Percentiles rank a stretch among this genome's conserved stretches.
phyloP scores from a whole-genome alignment of 2,329 filamentous ascomycete genomes.

The Nothophoma quercina region DNA sequence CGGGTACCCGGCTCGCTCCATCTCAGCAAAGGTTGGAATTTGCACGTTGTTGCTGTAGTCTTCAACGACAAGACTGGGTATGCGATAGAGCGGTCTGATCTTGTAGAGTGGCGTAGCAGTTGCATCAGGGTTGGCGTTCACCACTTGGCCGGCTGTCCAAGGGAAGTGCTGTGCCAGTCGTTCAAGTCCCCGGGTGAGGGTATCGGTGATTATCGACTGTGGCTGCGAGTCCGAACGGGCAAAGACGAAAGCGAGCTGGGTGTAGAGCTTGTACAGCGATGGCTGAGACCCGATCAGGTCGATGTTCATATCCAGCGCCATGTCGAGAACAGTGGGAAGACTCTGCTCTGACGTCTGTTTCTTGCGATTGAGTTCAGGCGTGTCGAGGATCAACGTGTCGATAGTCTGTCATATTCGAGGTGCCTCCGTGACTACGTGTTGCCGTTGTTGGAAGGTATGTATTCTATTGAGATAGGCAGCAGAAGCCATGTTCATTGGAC shows the following conservation, averaged over 20 bases:
- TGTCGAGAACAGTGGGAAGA: not conserved
- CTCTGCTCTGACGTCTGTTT: not conserved
- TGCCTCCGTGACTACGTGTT: no score
- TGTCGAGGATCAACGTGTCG: not conserved
- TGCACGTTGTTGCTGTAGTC: not conserved
- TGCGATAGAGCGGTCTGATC: not conserved
- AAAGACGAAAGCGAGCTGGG: constrained; percentile 55
- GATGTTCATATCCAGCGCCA: constrained; percentile 35
- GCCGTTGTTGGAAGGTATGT: no score
- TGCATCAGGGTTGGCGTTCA: constrained; percentile 42
- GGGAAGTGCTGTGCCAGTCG: constrained; percentile 53
- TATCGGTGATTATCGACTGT: constrained; percentile 17
- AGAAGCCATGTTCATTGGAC: no score
- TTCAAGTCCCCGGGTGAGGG: constrained; percentile 17
- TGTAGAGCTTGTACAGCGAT: constrained; percentile 55
- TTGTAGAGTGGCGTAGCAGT: constrained; percentile 36
- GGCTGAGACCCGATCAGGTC: constrained; percentile 56
- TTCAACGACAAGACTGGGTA: not conserved
- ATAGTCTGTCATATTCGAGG: not conserved
- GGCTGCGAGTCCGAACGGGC: constrained; percentile 28
- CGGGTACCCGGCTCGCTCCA: constrained; percentile 54
- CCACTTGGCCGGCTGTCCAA: constrained; percentile 55
- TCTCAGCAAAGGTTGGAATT: constrained; percentile 49
- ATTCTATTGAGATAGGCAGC: no score
- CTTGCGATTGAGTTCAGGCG: no score